These are phyloP conservation scores for Phanerodontia chrysosporium DNA, from an alignment of 768 basidiomycete genomes.

Conservation along the genomic window DNA sequence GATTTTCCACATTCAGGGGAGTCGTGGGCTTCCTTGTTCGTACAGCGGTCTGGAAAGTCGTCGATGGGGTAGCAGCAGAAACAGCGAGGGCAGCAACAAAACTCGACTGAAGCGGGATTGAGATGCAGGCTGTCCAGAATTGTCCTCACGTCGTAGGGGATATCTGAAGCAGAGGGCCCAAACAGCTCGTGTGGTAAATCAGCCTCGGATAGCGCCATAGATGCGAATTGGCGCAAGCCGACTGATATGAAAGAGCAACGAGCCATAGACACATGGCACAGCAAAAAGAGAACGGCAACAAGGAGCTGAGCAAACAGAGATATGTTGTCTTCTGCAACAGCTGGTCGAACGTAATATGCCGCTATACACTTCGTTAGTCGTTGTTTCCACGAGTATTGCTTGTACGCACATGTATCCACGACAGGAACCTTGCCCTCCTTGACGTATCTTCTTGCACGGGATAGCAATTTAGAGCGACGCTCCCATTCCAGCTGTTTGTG, in stretches of 20 bases:
- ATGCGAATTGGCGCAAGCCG: background rate
- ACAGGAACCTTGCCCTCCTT: background rate
- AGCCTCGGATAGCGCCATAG: background rate
- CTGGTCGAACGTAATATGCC: background rate
- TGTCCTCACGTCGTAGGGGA: constrained; percentile 7
- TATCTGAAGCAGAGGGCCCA: background rate
- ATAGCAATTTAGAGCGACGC: background rate
- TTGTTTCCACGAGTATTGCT: too few relatives aligned
- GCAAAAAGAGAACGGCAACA: background rate
- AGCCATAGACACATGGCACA: background rate
- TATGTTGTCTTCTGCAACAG: background rate
- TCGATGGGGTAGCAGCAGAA: constrained; percentile 6
- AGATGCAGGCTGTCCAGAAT: constrained; percentile 1
- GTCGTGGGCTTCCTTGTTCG: background rate
- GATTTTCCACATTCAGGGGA: background rate
- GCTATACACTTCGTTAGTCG: background rate
- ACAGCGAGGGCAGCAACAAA: constrained; percentile 9
- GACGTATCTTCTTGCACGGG: background rate
- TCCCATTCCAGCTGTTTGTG: background rate
- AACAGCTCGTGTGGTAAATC: background rate
- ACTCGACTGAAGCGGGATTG: background rate
- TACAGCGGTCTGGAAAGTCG: constrained; percentile 9
- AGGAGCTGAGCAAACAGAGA: background rate
- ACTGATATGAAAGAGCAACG: background rate
- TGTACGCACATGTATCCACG: too few relatives aligned